These are phyloP conservation scores for Gloeopeniophorella convolvens DNA, from an alignment of 768 basidiomycete species.

Conservation along the genomic window DNA sequence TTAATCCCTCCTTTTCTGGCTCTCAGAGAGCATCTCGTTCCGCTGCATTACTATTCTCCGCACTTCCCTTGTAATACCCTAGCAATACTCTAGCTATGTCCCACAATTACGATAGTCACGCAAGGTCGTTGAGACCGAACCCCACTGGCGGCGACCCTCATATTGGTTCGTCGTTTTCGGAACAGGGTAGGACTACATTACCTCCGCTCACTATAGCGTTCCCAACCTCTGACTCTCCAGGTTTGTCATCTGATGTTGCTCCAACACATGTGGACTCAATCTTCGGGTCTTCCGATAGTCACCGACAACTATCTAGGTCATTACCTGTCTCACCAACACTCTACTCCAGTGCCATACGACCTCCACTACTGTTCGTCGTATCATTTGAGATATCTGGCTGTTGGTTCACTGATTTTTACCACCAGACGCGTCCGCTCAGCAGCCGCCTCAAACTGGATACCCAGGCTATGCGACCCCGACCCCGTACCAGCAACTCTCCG, in stretches of 20 bases:
- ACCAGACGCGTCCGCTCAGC: constrained; percentile 7
- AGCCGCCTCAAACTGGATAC: constrained; percentile 14
- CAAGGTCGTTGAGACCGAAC: constrained; percentile 11
- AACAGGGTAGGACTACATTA: constrained; percentile 21
- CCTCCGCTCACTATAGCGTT: constrained; percentile 20
- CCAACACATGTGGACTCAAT: constrained; percentile 16
- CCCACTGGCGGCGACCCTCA: constrained; percentile 16
- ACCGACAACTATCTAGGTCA: constrained; percentile 2
- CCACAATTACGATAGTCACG: constrained; percentile 16
- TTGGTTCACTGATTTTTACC: too few relatives aligned
- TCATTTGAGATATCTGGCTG: too few relatives aligned
- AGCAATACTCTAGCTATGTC: constrained; percentile 23
- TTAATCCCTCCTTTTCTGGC: constrained; percentile 8
- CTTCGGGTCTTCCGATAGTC: constrained; percentile 8
- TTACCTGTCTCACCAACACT: constrained; percentile 11
- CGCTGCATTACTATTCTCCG: constrained; percentile 16
- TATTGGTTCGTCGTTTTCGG: constrained; percentile 17
- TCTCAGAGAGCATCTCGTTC: constrained; percentile 6
- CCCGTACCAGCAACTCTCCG: constrained; percentile 2
- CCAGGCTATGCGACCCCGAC: too few relatives aligned
- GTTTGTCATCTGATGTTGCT: constrained; percentile 17
- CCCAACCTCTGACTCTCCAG: constrained; percentile 18
- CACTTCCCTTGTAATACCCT: constrained; percentile 21
- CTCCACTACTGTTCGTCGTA: constrained; percentile 7
- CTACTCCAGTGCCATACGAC: constrained; percentile 10